Conservation (phyloP, 2,329 filamentous ascomycete genomes). For the Dryadomyces quercus-mongolicae region DNA sequence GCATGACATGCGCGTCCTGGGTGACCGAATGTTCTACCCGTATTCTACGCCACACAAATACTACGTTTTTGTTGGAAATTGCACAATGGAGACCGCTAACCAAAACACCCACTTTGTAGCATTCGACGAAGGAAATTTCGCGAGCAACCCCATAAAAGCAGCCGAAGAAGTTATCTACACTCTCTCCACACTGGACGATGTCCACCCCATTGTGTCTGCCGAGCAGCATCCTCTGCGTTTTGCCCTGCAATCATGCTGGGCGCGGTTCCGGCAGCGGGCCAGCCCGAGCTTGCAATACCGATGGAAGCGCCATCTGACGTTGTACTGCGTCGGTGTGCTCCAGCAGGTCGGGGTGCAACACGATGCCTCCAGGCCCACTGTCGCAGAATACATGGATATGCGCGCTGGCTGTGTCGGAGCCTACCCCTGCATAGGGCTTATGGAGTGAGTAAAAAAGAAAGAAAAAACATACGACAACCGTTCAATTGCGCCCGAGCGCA, state of each 20-base stretch:
- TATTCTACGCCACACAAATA: too few relatives aligned
- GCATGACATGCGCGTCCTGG: too few relatives aligned
- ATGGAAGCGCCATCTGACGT: background rate
- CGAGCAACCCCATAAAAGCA: background rate
- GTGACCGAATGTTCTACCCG: too few relatives aligned
- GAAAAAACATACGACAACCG: too few relatives aligned
- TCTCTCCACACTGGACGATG: background rate
- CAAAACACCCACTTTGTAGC: background rate
- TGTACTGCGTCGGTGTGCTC: slow-evolving; percentile 1
- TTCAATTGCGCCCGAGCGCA: too few relatives aligned
- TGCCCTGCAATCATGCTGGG: background rate
- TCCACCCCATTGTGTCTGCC: background rate
- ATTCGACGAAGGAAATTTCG: background rate
- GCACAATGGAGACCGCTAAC: background rate
- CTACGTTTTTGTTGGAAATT: background rate
- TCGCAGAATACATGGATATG: background rate
- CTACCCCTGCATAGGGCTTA: slow-evolving; percentile 1
- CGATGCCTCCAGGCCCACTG: background rate
- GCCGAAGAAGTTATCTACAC: slow-evolving; percentile 2
- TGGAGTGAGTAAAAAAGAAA: background rate
- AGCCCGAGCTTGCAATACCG: background rate
- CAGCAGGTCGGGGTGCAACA: background rate
- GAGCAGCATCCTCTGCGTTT: background rate
- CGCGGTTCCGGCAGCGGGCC: background rate
- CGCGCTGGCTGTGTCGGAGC: background rate